Conservation (phyloP, 257 asterid genomes). For the Plectranthus barbatus region DNA sequence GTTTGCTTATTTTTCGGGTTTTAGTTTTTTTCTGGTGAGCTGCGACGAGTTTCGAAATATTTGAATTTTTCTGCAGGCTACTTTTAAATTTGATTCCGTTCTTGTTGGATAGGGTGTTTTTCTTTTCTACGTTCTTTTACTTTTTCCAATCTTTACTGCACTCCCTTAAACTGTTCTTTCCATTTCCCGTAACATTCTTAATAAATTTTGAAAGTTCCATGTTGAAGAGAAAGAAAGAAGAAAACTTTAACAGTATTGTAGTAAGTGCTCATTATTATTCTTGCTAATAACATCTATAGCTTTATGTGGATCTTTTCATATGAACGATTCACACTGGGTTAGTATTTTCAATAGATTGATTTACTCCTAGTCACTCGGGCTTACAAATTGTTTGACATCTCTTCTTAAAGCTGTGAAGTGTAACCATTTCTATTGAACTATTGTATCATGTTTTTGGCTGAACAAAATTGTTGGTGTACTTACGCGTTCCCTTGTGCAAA, state of each 20-base stretch:
- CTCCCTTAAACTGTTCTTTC: not conserved
- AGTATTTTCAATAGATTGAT: not conserved
- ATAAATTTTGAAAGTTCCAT: not conserved
- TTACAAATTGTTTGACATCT: not conserved
- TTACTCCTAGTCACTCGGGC: not conserved
- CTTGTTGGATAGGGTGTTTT: not conserved
- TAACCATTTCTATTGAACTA: not conserved
- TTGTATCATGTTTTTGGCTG: not conserved
- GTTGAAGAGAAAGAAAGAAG: not conserved
- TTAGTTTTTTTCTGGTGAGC: not conserved
- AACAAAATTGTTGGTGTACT: not conserved
- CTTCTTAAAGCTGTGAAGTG: not conserved
- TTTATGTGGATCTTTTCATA: not conserved
- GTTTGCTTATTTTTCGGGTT: not conserved
- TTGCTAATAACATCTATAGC: not conserved
- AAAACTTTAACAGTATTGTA: not conserved
- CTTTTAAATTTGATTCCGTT: not conserved
- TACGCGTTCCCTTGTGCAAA: slow-evolving; percentile 9
- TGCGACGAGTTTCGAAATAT: not conserved
- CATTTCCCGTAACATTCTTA: not conserved
- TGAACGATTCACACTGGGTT: not conserved
- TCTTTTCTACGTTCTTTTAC: not conserved
- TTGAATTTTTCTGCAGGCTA: not conserved
- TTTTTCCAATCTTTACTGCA: not conserved
- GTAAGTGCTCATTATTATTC: not conserved